Conservation (phyloP, 2,329 filamentous ascomycete species). For the Cladosporium oxysporum region DNA sequence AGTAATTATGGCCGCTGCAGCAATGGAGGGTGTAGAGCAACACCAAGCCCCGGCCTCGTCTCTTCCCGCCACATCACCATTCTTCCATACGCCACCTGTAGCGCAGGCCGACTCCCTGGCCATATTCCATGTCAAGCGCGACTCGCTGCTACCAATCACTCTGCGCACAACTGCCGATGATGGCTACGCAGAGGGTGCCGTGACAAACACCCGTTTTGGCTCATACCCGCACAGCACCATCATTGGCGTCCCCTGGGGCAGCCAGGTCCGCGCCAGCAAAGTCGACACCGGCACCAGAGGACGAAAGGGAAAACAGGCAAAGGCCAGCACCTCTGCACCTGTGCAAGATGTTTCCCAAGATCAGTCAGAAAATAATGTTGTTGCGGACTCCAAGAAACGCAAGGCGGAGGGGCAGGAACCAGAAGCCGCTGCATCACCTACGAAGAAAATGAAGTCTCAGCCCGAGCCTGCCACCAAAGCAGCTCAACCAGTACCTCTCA, state of each 20-base stretch:
- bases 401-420: constrained; percentile 43
- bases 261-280: constrained; percentile 83
- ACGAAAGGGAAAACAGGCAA: constrained; percentile 59
- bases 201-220: constrained; percentile 88
- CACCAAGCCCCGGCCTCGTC: not conserved
- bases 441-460: constrained; percentile 40
- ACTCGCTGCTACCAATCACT: constrained; percentile 76
- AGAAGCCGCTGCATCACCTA: constrained; percentile 26
- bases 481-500: constrained; percentile 30
- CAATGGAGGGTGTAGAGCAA: constrained; percentile 2
- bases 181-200: constrained; percentile 46
- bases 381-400: constrained; percentile 40
- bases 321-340: constrained; percentile 44
- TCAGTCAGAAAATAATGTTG: constrained; percentile 29
- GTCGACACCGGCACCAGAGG: constrained; percentile 92
- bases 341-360: constrained; percentile 42
- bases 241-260: constrained; percentile 80
- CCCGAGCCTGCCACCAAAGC: not conserved
- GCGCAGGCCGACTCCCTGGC: constrained; percentile 70
- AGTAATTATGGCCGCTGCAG: constrained; percentile 5
- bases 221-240: constrained; percentile 61
- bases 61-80: constrained; percentile 48
- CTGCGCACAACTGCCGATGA: constrained; percentile 44
- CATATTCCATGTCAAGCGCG: constrained; percentile 84
- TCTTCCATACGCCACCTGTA: constrained; percentile 68